These are phyloP conservation scores for Colletotrichum magnum DNA, from an alignment of 2,329 filamentous ascomycete species.

Conservation along the genomic window DNA sequence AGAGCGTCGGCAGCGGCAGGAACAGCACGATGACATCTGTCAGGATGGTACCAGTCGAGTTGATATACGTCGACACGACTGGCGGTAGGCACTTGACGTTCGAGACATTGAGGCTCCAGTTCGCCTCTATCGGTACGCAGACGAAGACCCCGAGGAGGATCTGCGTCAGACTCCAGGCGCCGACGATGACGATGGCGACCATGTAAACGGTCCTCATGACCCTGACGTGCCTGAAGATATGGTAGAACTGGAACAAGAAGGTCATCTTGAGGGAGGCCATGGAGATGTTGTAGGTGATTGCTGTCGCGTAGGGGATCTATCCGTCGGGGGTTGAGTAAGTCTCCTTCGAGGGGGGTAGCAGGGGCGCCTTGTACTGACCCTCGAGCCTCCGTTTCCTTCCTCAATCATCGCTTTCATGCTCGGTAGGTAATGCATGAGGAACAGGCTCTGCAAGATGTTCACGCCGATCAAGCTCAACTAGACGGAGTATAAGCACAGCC, in stretches of 20 bases:
- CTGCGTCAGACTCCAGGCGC: conserved; percentile 21
- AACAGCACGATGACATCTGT: conserved; percentile 32
- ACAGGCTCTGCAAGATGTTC: conserved; percentile 6
- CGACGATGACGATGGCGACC: conserved; percentile 20
- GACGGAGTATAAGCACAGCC: not conserved
- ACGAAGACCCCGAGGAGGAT: conserved; percentile 12
- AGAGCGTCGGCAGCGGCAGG: conserved; percentile 28
- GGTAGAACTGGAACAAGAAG: conserved; percentile 27
- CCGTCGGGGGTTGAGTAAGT: too few relatives aligned
- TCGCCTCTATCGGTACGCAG: conserved; percentile 25
- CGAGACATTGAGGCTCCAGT: conserved; percentile 2
- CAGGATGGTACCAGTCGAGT: conserved; percentile 18
- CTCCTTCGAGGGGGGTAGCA: too few relatives aligned
- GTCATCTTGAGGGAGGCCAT: conserved; percentile 25
- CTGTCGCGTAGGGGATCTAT: conserved; percentile 9
- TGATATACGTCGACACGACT: conserved; percentile 7
- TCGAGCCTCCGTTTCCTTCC: not conserved
- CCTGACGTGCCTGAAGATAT: conserved; percentile 22
- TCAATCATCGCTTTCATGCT: not conserved
- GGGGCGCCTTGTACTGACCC: not conserved
- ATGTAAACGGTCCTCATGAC: conserved; percentile 26
- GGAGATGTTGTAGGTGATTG: conserved; percentile 15
- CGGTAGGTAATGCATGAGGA: conserved; percentile 1
- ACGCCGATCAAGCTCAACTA: conserved; percentile 4
- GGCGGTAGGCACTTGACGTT: conserved; percentile 6